Evolutionary conservation across 2,329 filamentous ascomycete species (phyloP), one percentile per base, ranked within the genome.

Genomic region (Mycosphaerella sp.): DNA sequence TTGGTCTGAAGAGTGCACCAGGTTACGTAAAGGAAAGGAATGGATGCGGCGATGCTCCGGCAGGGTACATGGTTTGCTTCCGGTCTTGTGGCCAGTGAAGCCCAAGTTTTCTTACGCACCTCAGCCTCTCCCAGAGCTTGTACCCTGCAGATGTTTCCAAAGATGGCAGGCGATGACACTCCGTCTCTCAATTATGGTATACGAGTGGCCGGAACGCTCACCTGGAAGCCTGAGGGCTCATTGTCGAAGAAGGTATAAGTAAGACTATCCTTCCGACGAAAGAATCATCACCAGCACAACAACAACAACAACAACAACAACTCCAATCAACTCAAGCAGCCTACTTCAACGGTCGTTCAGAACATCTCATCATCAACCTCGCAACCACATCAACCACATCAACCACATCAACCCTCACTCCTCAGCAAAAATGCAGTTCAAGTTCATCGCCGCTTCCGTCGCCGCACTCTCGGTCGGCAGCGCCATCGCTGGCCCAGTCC

Each of bases 401-500:
- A 47, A 31, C 23, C 41, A 51, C 32, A 14, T 47, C 38, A 43
- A 50, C 29, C 40, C 29, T 21, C 12, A 29, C 3, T 31, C n/a
- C 21, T 45, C 43, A 45, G 17, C 43, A 31, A 29, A 34, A 5
- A 53, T 55, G 48, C 48, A 55, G 38, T 51, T 55, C 53, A 55
- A 48, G 48, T 36, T 47, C 48, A 51, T 51, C 21, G 45, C 48
- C 42, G 53, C 53, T 34, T 47, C 53, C 31, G 11, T 55, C 21
- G 53, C 48, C 40, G 53, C 48, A n/a, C 44, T 55, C 26, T 45
- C 44, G n/a, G 43, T 55, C 39, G 53, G 44, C 48, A 48, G 48
- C 36, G 53, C 53, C 26, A 55, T 55, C 31, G 47, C 53, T 47
- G 48, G 48, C 29, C 53, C 53, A 31, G 29, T 55, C n/a, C 53